Conservation (phyloP, 2,329 filamentous ascomycete genomes). For the Calonectria ilicicola region DNA sequence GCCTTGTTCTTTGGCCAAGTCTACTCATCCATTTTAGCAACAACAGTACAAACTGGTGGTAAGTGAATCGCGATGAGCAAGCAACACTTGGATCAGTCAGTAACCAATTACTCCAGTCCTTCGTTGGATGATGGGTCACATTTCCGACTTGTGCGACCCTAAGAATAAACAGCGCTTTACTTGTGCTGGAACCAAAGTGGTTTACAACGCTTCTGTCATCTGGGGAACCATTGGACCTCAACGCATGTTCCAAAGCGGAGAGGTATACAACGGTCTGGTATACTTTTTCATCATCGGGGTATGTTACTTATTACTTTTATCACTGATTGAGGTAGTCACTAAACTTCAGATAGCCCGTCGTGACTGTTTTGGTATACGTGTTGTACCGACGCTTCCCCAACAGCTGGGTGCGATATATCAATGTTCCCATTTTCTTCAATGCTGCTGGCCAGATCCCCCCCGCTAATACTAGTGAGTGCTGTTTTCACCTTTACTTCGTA, state of each 20-base stretch:
- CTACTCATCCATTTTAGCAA: constrained; percentile 16
- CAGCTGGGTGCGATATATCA: constrained; percentile 20
- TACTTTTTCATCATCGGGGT: constrained; percentile 25
- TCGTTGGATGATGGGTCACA: constrained; percentile 24
- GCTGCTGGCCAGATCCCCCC: constrained; percentile 23
- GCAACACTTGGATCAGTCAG: rapidly evolving
- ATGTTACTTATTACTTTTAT: too few relatives aligned
- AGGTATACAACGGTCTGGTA: constrained; percentile 18
- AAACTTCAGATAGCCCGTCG: not conserved
- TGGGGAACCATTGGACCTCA: constrained; percentile 23
- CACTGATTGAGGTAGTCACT: not conserved
- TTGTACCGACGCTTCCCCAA: constrained; percentile 15
- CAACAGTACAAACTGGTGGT: constrained; percentile 17
- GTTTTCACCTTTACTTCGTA: too few relatives aligned
- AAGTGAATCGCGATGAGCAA: not conserved
- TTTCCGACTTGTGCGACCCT: constrained; percentile 13
- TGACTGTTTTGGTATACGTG: constrained; percentile 10
- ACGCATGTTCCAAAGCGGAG: constrained; percentile 20
- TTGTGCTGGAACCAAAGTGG: constrained; percentile 19
- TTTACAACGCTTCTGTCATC: constrained; percentile 22
- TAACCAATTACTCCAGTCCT: not conserved
- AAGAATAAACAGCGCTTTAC: constrained; percentile 21
- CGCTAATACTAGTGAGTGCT: constrained; percentile 1
- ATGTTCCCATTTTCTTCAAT: constrained; percentile 25
- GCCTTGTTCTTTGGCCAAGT: constrained; percentile 18